Percentiles rank a stretch among this genome's conserved stretches.
Evolutionary conservation across 2,329 filamentous ascomycete species (phyloP).

Genomic region (Sporothrix pseudoabietina): DNA sequence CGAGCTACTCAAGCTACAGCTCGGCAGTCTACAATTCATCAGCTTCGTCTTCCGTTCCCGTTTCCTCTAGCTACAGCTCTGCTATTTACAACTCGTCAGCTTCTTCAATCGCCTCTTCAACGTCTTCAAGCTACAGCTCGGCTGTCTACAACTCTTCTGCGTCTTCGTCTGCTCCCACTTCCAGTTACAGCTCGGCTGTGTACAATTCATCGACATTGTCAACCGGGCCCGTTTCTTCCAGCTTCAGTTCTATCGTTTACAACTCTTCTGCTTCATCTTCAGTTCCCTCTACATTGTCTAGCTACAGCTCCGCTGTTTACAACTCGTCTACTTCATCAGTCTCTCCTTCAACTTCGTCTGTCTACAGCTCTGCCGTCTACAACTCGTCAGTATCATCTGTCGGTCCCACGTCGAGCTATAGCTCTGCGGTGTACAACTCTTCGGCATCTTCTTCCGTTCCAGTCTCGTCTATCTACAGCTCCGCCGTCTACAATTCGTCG

Average conservation of each 20-base stretch:
- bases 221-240: background rate
- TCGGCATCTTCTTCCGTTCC: background rate
- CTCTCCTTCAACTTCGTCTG: background rate
- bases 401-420: background rate
- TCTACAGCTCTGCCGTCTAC: background rate
- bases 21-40: background rate
- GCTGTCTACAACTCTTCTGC: background rate
- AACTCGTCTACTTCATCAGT: background rate
- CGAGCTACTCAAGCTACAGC: background rate
- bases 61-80: background rate
- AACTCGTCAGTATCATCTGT: slow-evolving; percentile 17
- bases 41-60: background rate
- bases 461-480: background rate
- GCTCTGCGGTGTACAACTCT: background rate
- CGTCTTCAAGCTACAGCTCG: background rate
- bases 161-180: background rate
- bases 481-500: background rate
- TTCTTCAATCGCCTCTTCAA: background rate
- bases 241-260: background rate
- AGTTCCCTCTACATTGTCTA: background rate
- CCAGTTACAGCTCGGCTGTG: background rate
- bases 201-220: background rate
- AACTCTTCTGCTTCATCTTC: background rate
- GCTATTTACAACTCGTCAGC: background rate
- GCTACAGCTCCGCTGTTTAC: background rate